Percentiles rank a stretch among this genome's conserved stretches.
Evolutionary conservation across 2,329 filamentous ascomycete genomes (phyloP).

Genomic region (Zalaria sp.): DNA sequence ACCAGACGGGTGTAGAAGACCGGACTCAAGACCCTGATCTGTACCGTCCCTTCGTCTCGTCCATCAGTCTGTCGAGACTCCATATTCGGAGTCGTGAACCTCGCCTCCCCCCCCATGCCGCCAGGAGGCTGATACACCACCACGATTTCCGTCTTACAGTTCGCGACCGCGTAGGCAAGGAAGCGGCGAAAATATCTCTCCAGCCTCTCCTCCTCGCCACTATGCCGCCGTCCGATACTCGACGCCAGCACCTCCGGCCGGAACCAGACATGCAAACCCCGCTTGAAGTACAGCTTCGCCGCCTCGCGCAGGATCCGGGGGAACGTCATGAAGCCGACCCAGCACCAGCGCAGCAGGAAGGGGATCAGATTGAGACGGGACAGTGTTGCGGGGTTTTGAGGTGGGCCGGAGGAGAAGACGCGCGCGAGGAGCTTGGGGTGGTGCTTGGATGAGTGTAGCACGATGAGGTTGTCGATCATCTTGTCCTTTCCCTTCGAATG

Average conservation of each 20-base stretch:
- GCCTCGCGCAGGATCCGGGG: constrained; percentile 53
- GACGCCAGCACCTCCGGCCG: constrained; percentile 46
- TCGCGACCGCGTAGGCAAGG: constrained; percentile 32
- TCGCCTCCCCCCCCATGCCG: constrained; percentile 8
- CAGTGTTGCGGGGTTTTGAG: constrained; percentile 37
- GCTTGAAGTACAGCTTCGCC: constrained; percentile 39
- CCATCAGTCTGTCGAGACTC: constrained; percentile 5
- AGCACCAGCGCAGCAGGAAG: constrained; percentile 41
- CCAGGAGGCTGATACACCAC: constrained; percentile 40
- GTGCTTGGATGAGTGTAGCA: constrained; percentile 44
- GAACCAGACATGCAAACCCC: constrained; percentile 49
- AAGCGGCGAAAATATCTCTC: constrained; percentile 26
- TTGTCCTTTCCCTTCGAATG: not conserved
- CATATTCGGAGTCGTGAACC: constrained; percentile 8
- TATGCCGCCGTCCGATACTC: constrained; percentile 41
- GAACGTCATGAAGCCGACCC: constrained; percentile 52
- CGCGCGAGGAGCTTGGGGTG: constrained; percentile 48
- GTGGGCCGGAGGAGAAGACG: constrained; percentile 38
- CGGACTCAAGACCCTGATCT: constrained; percentile 47
- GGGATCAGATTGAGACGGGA: constrained; percentile 13
- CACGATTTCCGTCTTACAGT: constrained; percentile 28
- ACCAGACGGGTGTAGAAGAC: constrained; percentile 54
- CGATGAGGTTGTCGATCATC: constrained; percentile 45
- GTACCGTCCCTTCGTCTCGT: constrained; percentile 28
- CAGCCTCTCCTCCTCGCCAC: constrained; percentile 31